These are phyloP conservation scores for Heliamphora pulchella DNA, from an alignment of 179 eudicot species.

Conservation along the genomic window DNA sequence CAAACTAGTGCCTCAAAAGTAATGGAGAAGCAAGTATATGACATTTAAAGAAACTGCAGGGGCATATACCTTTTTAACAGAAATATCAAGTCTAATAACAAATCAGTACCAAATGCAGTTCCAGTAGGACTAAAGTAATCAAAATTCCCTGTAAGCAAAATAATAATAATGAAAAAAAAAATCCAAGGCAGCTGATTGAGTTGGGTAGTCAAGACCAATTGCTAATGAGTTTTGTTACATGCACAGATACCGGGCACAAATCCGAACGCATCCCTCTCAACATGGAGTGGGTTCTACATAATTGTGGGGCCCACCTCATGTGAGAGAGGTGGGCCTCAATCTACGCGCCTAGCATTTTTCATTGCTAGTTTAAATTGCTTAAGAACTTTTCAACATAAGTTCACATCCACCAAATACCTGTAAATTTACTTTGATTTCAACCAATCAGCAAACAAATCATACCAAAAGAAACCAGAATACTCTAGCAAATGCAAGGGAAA, in stretches of 20 bases:
- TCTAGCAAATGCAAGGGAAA: background rate
- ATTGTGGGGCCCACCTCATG: too few species aligned
- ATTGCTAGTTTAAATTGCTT: too few species aligned
- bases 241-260: too few species aligned
- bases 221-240: background rate
- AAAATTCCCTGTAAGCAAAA: too few species aligned
- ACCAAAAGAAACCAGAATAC: slow-evolving; percentile 7
- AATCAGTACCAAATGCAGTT: background rate
- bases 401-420: background rate
- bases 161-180: background rate
- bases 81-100: too few species aligned
- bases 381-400: background rate
- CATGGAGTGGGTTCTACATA: too few species aligned
- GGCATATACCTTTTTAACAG: too few species aligned
- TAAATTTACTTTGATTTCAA: slow-evolving; percentile 3
- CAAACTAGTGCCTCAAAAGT: background rate
- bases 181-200: background rate
- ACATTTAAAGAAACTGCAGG: background rate
- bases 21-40: background rate
- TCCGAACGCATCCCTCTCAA: too few species aligned
- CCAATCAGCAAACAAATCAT: background rate
- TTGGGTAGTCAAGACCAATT: background rate
- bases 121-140: background rate
- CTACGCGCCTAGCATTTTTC: too few species aligned
- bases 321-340: too few species aligned